Conservation (phyloP, 169 alveolate species). For the Cyclospora cayetanensis region DNA sequence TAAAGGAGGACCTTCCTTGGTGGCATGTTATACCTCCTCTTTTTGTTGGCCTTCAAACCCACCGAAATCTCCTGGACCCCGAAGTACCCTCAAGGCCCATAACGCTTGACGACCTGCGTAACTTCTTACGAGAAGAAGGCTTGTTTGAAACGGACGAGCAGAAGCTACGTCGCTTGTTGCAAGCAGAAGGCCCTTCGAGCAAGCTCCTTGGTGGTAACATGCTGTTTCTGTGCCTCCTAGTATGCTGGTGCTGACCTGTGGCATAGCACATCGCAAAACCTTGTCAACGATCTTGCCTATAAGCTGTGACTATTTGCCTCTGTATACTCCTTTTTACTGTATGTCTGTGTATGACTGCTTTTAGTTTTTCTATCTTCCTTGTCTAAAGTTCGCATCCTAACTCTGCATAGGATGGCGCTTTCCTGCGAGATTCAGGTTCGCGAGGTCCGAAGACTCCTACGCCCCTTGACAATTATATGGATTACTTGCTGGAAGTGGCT, state of each 20-base stretch:
- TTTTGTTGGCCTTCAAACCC: constrained; percentile 8
- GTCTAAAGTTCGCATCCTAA: no score
- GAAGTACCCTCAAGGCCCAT: background rate
- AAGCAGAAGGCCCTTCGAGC: background rate
- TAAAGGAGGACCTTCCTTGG: constrained; percentile 21
- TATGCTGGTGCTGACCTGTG: no score
- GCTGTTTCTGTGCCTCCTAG: no score
- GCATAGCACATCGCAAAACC: no score
- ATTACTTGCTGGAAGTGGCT: constrained; percentile 32
- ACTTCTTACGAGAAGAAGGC: constrained; percentile 1
- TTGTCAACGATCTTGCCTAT: no score
- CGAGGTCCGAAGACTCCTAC: background rate
- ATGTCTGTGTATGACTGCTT: no score
- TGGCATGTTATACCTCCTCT: constrained; percentile 35
- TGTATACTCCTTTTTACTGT: no score
- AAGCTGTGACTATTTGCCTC: no score
- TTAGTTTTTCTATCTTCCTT: no score
- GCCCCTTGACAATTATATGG: constrained; percentile 31
- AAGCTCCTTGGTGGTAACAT: no score
- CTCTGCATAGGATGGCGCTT: no score
- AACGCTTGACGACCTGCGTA: background rate
- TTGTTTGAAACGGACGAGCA: constrained; percentile 39
- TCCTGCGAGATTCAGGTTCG: background rate
- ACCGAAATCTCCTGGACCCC: constrained; percentile 8
- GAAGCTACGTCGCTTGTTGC: constrained; percentile 8